These are phyloP conservation scores for Monosporascus sp. DNA, from an alignment of 2,329 filamentous ascomycete species.

Conservation along the genomic window DNA sequence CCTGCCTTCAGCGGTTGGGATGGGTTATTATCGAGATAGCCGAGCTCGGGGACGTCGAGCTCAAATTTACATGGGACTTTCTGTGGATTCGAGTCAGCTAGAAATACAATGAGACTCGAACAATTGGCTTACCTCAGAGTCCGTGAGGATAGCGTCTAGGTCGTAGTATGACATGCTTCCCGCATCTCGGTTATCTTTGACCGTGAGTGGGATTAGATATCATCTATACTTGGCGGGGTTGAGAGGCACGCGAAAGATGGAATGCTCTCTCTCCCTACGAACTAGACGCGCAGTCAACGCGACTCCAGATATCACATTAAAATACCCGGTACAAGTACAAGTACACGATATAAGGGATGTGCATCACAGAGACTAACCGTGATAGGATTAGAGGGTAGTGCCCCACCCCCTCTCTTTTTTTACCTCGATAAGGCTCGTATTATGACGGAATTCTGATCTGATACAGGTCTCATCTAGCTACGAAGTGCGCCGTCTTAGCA, in stretches of 20 bases:
- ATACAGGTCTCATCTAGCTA: not conserved
- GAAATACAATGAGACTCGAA: not conserved
- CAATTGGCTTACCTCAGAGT: conserved; percentile 60
- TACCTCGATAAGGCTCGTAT: not conserved
- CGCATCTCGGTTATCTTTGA: conserved; percentile 1
- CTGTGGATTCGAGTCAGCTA: conserved; percentile 36
- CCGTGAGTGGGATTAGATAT: conserved; percentile 1
- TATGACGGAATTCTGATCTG: not conserved
- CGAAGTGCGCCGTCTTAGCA: not conserved
- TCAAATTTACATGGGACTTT: conserved; percentile 97
- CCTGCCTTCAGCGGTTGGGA: conserved; percentile 67
- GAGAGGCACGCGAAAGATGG: no score
- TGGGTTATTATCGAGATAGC: conserved; percentile 82
- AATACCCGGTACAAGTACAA: no score
- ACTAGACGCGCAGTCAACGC: no score
- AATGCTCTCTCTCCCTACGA: no score
- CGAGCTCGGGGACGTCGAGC: conserved; percentile 78
- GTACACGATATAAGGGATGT: no score
- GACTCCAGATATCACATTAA: no score
- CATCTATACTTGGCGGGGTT: not conserved
- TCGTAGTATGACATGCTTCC: conserved; percentile 72
- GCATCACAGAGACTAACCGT: no score
- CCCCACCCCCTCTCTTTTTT: not conserved
- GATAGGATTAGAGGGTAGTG: no score
- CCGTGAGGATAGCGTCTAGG: conserved; percentile 77